Evolutionary conservation across 495 filamentous ascomycete species (phyloP).

Genomic region (Xylaria cubensis): DNA sequence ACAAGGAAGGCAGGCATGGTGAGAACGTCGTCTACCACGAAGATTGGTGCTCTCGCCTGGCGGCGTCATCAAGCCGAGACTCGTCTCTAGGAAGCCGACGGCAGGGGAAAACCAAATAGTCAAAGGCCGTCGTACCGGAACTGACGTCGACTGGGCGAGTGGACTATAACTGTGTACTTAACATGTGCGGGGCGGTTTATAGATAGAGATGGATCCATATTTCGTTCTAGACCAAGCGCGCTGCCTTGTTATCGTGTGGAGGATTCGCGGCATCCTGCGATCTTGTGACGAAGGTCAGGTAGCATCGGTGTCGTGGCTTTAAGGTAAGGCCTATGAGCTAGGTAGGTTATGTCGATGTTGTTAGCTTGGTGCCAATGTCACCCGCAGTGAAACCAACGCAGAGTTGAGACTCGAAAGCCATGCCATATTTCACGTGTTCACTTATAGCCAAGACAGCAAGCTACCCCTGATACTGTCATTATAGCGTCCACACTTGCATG

Average conservation of each 20-base stretch:
- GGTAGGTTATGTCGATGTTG: constrained; percentile 6
- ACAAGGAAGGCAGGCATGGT: constrained; percentile 56
- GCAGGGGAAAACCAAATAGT: background rate
- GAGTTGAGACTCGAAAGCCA: constrained; percentile 4
- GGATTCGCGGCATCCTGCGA: constrained; percentile 13
- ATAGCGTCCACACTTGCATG: constrained; percentile 16
- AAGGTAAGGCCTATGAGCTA: background rate
- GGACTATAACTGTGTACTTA: constrained; percentile 18
- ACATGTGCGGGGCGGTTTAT: constrained; percentile 20
- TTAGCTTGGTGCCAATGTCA: constrained; percentile 3
- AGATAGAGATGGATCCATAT: constrained; percentile 18
- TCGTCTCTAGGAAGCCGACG: constrained; percentile 1
- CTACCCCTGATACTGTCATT: constrained; percentile 7
- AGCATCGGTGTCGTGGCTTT: constrained; percentile 19
- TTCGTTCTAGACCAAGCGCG: constrained; percentile 24
- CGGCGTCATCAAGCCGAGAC: constrained; percentile 39
- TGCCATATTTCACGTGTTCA: constrained; percentile 14
- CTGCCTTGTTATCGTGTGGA: constrained; percentile 23
- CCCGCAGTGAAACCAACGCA: background rate
- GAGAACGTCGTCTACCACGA: constrained; percentile 53
- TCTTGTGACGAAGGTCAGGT: constrained; percentile 20
- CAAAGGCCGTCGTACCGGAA: constrained; percentile 11
- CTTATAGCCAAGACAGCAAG: constrained; percentile 2
- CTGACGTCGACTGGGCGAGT: constrained; percentile 15
- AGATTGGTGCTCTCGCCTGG: constrained; percentile 34